A percentile compares a stretch with the other conserved stretches of the same genome.
phyloP scores from a whole-genome alignment of 441 rosid genomes.

The Eruca vesicaria region DNA sequence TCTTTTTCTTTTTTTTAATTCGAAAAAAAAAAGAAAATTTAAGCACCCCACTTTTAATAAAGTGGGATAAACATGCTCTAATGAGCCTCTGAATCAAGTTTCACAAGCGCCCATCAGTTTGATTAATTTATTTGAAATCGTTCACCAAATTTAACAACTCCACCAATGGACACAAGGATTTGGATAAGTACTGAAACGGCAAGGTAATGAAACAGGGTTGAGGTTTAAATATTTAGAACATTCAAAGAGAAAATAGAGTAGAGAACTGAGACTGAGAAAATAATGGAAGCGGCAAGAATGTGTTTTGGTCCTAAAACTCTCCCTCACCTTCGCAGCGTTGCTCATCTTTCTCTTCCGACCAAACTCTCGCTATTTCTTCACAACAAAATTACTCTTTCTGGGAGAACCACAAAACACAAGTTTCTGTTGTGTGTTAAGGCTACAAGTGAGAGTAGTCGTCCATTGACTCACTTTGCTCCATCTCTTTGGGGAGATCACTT shows the following conservation, averaged over 20 bases:
- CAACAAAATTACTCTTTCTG: neutral
- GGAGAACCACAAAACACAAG: neutral
- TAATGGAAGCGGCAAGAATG: neutral
- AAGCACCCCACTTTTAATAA: no score
- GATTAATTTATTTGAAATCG: neutral
- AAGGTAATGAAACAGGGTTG: neutral
- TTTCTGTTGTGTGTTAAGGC: neutral
- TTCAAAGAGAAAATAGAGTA: neutral
- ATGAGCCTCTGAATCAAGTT: neutral
- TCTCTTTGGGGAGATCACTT: neutral
- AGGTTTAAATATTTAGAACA: neutral
- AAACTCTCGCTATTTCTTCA: neutral
- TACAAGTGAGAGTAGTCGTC: neutral
- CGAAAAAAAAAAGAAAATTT: no score
- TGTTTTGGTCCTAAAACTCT: neutral
- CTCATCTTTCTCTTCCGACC: neutral
- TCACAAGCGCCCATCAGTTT: neutral
- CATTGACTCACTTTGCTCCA: neutral
- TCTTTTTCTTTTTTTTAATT: no score
- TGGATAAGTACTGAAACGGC: neutral
- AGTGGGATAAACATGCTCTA: no score
- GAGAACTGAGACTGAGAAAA: neutral
- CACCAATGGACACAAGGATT: neutral
- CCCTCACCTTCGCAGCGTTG: neutral
- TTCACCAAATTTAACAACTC: neutral